Percentiles rank a stretch among this genome's conserved stretches.
Evolutionary conservation across 352 stramenopile species (phyloP).

Genomic region (Phytophthora capsici): DNA sequence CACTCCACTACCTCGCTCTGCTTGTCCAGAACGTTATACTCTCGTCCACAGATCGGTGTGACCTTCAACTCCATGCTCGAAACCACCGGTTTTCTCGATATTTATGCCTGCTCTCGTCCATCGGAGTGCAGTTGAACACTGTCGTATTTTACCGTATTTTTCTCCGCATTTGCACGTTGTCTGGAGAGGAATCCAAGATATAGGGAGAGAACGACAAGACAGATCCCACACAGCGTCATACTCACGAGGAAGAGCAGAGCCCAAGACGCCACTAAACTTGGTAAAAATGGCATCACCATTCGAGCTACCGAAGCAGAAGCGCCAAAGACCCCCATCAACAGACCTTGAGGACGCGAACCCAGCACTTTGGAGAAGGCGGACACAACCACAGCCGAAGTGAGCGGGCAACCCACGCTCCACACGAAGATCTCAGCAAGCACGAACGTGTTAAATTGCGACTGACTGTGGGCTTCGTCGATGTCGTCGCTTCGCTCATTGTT

Average conservation of each 20-base stretch:
- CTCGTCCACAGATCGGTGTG: conserved; percentile 43
- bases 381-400: conserved; percentile 61
- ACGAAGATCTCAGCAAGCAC: conserved; percentile 57
- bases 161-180: background rate
- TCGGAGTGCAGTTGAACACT: conserved; percentile 36
- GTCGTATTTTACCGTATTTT: conserved; percentile 13
- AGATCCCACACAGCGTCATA: conserved; percentile 48
- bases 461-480: conserved; percentile 12
- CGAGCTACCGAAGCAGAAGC: conserved; percentile 60
- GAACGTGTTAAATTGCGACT: conserved; percentile 41
- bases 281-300: conserved; percentile 66
- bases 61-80: conserved; percentile 41
- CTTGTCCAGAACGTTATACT: conserved; percentile 29
- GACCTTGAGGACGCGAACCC: conserved; percentile 52
- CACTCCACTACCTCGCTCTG: conserved; percentile 13
- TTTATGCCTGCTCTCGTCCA: conserved; percentile 23
- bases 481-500: conserved; percentile 14
- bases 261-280: conserved; percentile 54
- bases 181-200: conserved; percentile 33
- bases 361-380: conserved; percentile 68
- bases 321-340: conserved; percentile 69
- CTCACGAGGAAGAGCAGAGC: conserved; percentile 52
- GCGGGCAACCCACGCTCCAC: conserved; percentile 67
- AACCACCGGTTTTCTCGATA: conserved; percentile 15
- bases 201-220: conserved; percentile 44